Conservation (phyloP, 805 yeast genomes). For the Ogataea allantospora region DNA sequence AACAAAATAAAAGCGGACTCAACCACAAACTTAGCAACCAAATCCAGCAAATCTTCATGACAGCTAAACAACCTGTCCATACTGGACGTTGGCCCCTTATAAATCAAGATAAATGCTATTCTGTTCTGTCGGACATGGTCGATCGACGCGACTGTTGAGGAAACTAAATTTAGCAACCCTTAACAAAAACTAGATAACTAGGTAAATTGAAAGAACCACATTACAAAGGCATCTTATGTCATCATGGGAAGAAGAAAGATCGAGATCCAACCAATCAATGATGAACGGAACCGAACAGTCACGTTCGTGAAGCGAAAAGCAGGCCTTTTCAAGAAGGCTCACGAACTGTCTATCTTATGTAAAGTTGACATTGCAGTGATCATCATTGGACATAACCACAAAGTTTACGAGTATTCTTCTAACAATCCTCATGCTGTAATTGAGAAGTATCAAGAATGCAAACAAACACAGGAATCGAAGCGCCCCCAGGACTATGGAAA, state of each 20-base stretch:
- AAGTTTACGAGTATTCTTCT: conserved; percentile 81
- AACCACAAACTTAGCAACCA: not conserved
- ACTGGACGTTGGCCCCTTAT: not conserved
- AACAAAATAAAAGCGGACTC: not conserved
- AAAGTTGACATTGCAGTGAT: conserved; percentile 91
- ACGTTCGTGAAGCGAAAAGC: conserved; percentile 94
- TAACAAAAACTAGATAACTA: conserved; percentile 3
- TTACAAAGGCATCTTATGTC: conserved; percentile 6
- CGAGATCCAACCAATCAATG: conserved; percentile 84
- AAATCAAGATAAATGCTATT: not conserved
- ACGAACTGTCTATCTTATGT: conserved; percentile 84
- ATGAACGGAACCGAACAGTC: conserved; percentile 81
- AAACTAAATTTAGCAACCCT: conserved; percentile 17
- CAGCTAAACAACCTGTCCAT: not conserved
- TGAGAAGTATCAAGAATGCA: conserved; percentile 34
- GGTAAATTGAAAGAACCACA: not conserved
- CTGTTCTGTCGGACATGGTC: conserved; percentile 8
- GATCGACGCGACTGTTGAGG: conserved; percentile 9
- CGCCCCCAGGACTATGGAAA: conserved; percentile 67
- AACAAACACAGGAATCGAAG: conserved; percentile 53
- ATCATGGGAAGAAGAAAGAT: conserved; percentile 96
- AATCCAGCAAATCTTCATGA: not conserved
- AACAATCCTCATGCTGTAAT: conserved; percentile 57
- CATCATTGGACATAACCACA: conserved; percentile 78
- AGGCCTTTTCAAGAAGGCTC: conserved; percentile 86